Evolutionary conservation across 345 rosid species (phyloP), one percentile per base, ranked within the genome.

Genomic region (Melastoma malabathricum): DNA sequence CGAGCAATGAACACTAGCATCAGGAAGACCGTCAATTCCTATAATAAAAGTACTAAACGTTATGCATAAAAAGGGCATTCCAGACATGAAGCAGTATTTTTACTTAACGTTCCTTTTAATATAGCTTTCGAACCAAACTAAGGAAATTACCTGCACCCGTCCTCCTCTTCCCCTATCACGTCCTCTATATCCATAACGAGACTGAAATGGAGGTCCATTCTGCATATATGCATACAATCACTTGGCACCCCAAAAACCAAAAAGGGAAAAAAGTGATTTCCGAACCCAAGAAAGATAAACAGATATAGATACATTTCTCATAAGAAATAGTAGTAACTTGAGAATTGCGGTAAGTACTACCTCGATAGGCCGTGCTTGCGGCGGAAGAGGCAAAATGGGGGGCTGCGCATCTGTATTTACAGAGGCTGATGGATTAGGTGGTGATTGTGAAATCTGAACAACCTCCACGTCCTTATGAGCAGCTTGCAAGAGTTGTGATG

Each of bases 101-200:
- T 0, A 7, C 41, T 34, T 12, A 34, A 12, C 41, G 5, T 29
- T 10, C 38, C 38, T 1, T 29, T 29, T 29, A 6, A 5, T 5
- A 34, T 34, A 8, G 41, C 12, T 34, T 34, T 34, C 46, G 13
- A 57, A 54, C 29, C 8, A 18, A 20, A 41, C 59, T 9, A 15
- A 14, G 43, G 49, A 41, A 14, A 46, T 45, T 89, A 89, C 98
- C 41, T 34, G 41, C 41, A 9, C 10, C 98, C 81, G 76, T 59
- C 66, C 59, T 71, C 95, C 95, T 73, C 95, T 77, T 69, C 92
- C 97, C 69, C 97, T 72, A 61, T 70, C 95, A 13, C 72, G 84
- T 46, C 89, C 88, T 54, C 81, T 67, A 60, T 78, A 74, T 63
- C 80, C 86, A 71, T 73, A 64, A 57, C 65, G 80, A 48, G 60